Conservation (phyloP, 2,329 filamentous ascomycete genomes). For the Diaporthe nobilis region DNA sequence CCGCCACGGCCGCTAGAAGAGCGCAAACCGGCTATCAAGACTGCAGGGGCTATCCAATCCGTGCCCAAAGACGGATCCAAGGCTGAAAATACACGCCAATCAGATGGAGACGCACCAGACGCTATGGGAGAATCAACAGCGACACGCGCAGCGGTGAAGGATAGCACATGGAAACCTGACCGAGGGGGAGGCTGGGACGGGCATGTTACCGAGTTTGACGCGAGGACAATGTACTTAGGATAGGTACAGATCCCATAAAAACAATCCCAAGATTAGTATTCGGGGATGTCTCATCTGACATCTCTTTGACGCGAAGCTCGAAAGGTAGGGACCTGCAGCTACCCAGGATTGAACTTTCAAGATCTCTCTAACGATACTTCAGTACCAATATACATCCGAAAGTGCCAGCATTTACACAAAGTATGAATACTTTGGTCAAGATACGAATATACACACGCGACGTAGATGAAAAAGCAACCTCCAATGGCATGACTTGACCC, state of each 20-base stretch:
- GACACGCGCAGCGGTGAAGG: neutral
- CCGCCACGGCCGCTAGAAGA: conserved; percentile 10
- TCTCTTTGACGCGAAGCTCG: neutral
- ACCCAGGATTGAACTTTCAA: neutral
- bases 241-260: neutral
- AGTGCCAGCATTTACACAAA: too few relatives aligned
- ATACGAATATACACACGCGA: too few relatives aligned
- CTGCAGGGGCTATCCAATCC: neutral
- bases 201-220: neutral
- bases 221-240: neutral
- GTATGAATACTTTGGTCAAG: too few relatives aligned
- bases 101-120: neutral
- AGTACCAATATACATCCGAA: too few relatives aligned
- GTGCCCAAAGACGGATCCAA: neutral
- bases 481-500: too few relatives aligned
- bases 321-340: neutral
- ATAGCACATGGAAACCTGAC: neutral
- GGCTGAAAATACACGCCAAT: neutral
- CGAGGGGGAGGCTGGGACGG: conserved; percentile 1
- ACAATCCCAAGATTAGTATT: accelerated
- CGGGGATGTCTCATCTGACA: neutral
- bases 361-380: neutral
- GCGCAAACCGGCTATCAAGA: neutral
- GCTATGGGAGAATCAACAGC: neutral
- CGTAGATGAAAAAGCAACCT: too few relatives aligned